These are phyloP conservation scores for Lonicera japonica DNA, from an alignment of 129 eudicot species.

Conservation along the genomic window DNA sequence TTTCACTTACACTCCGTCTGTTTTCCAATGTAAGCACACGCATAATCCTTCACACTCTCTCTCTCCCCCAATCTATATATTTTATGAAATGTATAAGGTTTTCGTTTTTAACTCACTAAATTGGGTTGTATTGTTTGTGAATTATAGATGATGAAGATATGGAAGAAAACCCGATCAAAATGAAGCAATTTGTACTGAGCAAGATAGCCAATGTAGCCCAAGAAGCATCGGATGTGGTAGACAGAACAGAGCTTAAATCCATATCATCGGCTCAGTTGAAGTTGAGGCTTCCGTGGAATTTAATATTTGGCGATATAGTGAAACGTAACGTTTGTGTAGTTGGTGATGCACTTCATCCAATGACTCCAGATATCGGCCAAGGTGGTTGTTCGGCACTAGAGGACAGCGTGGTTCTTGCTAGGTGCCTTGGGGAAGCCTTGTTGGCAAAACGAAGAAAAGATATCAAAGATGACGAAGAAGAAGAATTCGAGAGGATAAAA, in stretches of 20 bases:
- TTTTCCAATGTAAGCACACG: slow-evolving; percentile 38
- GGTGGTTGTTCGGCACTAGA: slow-evolving; percentile 76
- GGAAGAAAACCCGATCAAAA: slow-evolving; percentile 40
- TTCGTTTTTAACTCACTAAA: neutral
- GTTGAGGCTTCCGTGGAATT: slow-evolving; percentile 55
- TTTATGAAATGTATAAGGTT: no score
- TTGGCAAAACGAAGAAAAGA: slow-evolving; percentile 15
- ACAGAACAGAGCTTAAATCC: slow-evolving; percentile 29
- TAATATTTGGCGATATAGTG: slow-evolving; percentile 35
- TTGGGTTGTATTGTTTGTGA: neutral
- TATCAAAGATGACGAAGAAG: slow-evolving; percentile 9
- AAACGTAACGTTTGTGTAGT: slow-evolving; percentile 60
- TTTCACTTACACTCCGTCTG: slow-evolving; percentile 46
- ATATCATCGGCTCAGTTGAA: slow-evolving; percentile 40
- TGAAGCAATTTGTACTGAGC: slow-evolving; percentile 62
- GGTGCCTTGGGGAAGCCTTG: slow-evolving; percentile 55
- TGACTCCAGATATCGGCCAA: slow-evolving; percentile 85
- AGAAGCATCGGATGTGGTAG: slow-evolving; percentile 37
- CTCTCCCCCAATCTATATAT: neutral
- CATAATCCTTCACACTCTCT: neutral
- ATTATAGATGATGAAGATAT: slow-evolving; percentile 44
- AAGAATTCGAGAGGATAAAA: slow-evolving; percentile 33
- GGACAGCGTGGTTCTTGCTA: slow-evolving; percentile 56
- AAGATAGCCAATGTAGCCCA: slow-evolving; percentile 31
- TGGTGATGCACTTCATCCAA: slow-evolving; percentile 85